A percentile compares a stretch with the other conserved stretches of the same genome.
These are phyloP conservation scores for Hanseniaspora pseudoguilliermondii DNA, from an alignment of 805 yeast species.

Conservation along the genomic window DNA sequence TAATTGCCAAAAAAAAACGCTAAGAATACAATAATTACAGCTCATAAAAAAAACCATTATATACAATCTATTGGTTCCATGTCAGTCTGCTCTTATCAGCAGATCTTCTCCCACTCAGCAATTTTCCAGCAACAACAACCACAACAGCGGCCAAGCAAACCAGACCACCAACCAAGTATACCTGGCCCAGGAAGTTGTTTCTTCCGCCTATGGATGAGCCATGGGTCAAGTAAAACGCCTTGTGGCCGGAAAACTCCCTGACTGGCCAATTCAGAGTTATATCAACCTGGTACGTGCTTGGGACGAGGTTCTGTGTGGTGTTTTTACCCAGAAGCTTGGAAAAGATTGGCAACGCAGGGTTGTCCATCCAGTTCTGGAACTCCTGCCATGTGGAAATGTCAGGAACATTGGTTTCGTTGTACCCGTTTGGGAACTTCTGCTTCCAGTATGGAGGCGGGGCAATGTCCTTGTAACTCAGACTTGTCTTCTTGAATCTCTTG, in stretches of 20 bases:
- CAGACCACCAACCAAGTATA: constrained; percentile 67
- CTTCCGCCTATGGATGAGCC: constrained; percentile 67
- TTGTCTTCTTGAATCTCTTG: constrained; percentile 57
- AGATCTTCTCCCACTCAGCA: constrained; percentile 53
- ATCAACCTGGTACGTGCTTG: constrained; percentile 51
- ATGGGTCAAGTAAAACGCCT: constrained; percentile 54
- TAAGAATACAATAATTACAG: neutral
- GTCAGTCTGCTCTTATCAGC: constrained; percentile 62
- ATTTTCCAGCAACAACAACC: constrained; percentile 39
- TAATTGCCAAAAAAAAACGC: too few relatives aligned
- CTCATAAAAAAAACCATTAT: neutral
- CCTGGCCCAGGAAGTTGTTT: constrained; percentile 56
- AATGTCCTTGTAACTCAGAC: constrained; percentile 52
- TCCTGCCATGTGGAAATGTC: constrained; percentile 66
- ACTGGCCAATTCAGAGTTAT: constrained; percentile 76
- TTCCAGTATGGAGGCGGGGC: constrained; percentile 95
- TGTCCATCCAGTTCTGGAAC: constrained; percentile 94
- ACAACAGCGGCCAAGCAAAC: constrained; percentile 49
- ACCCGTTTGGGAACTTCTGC: constrained; percentile 68
- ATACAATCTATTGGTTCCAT: constrained; percentile 41
- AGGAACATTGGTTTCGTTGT: constrained; percentile 70
- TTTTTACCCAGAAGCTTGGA: constrained; percentile 56
- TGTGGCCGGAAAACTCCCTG: constrained; percentile 41
- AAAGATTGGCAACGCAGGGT: constrained; percentile 59
- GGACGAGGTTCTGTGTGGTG: constrained; percentile 27